These are phyloP conservation scores for Chenopodium suecicum DNA, from an alignment of 148 eudicot species.

Conservation along the genomic window DNA sequence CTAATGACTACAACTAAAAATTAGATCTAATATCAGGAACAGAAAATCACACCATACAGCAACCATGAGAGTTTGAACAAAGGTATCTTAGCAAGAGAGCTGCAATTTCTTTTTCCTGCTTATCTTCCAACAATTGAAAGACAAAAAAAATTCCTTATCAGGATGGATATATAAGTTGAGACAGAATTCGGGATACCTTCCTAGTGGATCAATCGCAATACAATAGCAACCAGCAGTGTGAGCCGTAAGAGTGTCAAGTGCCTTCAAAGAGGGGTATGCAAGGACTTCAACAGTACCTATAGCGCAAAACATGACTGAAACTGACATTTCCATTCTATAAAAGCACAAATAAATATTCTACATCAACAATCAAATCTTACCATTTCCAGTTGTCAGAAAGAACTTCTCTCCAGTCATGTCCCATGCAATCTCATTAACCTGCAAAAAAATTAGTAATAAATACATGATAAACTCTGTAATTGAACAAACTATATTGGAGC, in stretches of 20 bases:
- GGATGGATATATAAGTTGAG: background rate
- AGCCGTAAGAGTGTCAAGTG: conserved; percentile 87
- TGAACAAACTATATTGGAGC: background rate
- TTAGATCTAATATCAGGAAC: background rate
- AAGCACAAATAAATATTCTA: background rate
- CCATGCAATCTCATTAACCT: conserved; percentile 99
- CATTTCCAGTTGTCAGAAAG: conserved; percentile 90
- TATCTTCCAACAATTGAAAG: background rate
- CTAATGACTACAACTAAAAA: background rate
- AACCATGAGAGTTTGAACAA: background rate
- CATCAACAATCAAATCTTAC: conserved; percentile 42
- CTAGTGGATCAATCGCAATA: conserved; percentile 89
- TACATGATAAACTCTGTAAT: background rate
- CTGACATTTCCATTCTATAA: background rate
- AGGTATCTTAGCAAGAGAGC: background rate
- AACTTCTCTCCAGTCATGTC: conserved; percentile 83
- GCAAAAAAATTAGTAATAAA: background rate
- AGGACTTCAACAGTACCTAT: conserved; percentile 94
- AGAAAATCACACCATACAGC: background rate
- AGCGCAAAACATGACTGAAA: conserved; percentile 11
- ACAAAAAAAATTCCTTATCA: background rate
- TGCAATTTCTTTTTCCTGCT: background rate
- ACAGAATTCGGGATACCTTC: conserved; percentile 49
- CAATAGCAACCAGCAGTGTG: conserved; percentile 99
- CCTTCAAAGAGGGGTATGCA: conserved; percentile 80